phyloP scores from a whole-genome alignment of 177 flowering plant species.

The Vitis hybrid region DNA sequence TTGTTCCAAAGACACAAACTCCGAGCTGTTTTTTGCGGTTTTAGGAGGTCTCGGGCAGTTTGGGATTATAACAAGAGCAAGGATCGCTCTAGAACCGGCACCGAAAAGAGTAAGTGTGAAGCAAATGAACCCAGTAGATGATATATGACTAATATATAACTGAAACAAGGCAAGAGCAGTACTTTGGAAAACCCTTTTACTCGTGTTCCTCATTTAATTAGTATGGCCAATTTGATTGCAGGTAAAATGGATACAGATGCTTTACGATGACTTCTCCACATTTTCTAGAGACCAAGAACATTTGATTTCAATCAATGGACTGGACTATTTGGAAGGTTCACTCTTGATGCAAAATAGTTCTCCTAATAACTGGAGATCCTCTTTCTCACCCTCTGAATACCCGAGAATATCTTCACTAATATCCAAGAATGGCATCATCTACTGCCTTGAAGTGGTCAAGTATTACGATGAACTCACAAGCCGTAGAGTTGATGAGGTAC shows the following conservation, averaged over 20 bases:
- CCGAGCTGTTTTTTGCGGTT: conserved; percentile 68
- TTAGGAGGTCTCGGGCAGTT: conserved; percentile 48
- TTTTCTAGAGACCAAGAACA: conserved; percentile 65
- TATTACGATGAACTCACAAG: too few relatives aligned
- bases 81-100: conserved; percentile 54
- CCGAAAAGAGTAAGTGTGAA: conserved; percentile 52
- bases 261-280: conserved; percentile 49
- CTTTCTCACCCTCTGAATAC: too few relatives aligned
- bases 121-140: not conserved
- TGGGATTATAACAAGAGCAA: conserved; percentile 61
- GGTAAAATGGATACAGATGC: conserved; percentile 53
- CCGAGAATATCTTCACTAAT: too few relatives aligned
- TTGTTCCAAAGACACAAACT: conserved; percentile 48
- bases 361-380: too few relatives aligned
- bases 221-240: too few relatives aligned
- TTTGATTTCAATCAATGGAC: conserved; percentile 28
- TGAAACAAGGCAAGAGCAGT: conserved; percentile 13
- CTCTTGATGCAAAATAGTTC: too few relatives aligned
- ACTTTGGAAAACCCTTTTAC: not conserved
- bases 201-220: too few relatives aligned
- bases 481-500: too few relatives aligned
- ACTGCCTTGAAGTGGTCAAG: too few relatives aligned
- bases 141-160: too few relatives aligned
- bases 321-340: too few relatives aligned
- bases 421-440: too few relatives aligned